phyloP scores from a whole-genome alignment of 305 asterid genomes.

The Rubia occidens region DNA sequence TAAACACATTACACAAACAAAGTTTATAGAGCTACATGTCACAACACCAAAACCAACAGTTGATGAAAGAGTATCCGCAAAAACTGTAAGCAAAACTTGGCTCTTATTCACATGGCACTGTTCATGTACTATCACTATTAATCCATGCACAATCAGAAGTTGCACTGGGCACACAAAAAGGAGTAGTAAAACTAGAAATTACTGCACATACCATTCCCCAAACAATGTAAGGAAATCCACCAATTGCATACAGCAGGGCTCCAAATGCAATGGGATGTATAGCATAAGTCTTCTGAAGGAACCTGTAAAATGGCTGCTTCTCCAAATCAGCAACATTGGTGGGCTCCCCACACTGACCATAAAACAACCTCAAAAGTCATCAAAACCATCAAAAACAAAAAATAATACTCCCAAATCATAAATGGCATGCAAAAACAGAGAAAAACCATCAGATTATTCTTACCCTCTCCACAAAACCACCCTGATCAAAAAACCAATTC shows the following conservation, averaged over 20 bases:
- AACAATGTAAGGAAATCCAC: slow-evolving; percentile 65
- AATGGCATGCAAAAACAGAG: not conserved
- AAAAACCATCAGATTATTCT: not conserved
- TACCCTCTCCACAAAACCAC: slow-evolving; percentile 41
- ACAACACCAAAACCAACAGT: not conserved
- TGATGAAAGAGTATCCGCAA: no score
- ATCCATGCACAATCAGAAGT: not conserved
- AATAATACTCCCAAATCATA: not conserved
- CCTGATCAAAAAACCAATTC: slow-evolving; percentile 59
- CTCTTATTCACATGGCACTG: not conserved
- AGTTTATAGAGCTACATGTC: not conserved
- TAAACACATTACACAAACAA: not conserved
- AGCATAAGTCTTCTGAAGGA: slow-evolving; percentile 39
- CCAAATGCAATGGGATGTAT: slow-evolving; percentile 54
- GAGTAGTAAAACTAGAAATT: not conserved
- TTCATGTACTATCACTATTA: not conserved
- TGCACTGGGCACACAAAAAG: not conserved
- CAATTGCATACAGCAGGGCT: slow-evolving; percentile 46
- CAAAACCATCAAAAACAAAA: not conserved
- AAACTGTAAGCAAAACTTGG: not conserved
- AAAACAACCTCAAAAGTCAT: not conserved
- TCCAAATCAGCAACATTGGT: slow-evolving; percentile 66
- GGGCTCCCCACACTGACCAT: slow-evolving; percentile 53
- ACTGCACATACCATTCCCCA: slow-evolving; percentile 69
- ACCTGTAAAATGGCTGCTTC: slow-evolving; percentile 56